Base-by-base conservation (phyloP, 2,329 filamentous ascomycete species). In the Byssochlamys sp. region DNA sequence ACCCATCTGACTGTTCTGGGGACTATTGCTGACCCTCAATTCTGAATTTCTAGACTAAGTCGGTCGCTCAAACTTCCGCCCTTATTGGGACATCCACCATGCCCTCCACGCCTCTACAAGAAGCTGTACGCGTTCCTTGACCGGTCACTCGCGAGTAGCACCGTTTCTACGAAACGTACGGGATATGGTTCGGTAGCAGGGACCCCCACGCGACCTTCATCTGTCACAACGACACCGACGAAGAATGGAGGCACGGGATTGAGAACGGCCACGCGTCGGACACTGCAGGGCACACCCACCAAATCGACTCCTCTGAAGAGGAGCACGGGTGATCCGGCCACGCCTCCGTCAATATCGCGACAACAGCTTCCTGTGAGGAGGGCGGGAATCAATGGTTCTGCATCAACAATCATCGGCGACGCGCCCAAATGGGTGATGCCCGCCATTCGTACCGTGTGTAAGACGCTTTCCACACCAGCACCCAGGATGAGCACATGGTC, bases 61-160 rank as follows among this genome's bases (percentile, higher is more conserved):
- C 87, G 85, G 57, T 71, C 79, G 0, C 82, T 95, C 51, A 84
- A 91, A 67, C 83, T 96, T 6, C 91, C 91, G 0, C 82, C 85
- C 0, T 86, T 91, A 58, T 83, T 88, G 61, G 82, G 87, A 2
- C 82, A 85, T 3, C 89, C 91, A 1, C 91, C 91, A 3, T 87
- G 90, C 55, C 85, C 86, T 52, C 90, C 90, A 0, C 82, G 84
- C 57, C 81, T 90, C 55, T 97, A 97, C 77, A 89, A 88, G 66
- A 89, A 90, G 58, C 79, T 97, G 39, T 94, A 91, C 71, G 78
- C 78, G 31, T 91, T 92, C 69, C 83, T 97, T 59, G 87, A 92
- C 64, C 84, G 83, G 57, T 85, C 86, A 48, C 78, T 97, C 4
- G 60, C 65, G 10, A 59, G 68, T 53, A 67, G 77, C 35, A 67